Percentiles rank a stretch among this genome's conserved stretches.
Evolutionary conservation across 1,284 basidiomycete species (phyloP).

Genomic region (Ustilago lituana): DNA sequence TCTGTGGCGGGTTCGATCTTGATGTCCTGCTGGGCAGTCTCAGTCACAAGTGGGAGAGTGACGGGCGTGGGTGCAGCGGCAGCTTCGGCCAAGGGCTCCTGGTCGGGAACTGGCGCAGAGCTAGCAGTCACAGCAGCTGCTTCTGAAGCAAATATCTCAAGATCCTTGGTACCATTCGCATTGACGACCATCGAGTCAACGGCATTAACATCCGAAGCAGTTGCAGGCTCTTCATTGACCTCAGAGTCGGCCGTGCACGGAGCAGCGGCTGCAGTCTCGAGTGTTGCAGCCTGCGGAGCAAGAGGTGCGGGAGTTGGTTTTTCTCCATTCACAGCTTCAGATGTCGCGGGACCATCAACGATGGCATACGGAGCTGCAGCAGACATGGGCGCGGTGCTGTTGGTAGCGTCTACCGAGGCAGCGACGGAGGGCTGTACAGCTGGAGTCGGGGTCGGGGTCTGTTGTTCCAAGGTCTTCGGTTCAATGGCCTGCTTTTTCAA

Average conservation of each 20-base stretch:
- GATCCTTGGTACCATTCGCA: no score
- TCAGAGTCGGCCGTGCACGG: neutral
- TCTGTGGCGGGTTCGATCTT: neutral
- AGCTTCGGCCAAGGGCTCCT: constrained; percentile 4
- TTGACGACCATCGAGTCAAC: no score
- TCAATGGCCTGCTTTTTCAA: constrained; percentile 22
- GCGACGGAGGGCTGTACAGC: neutral
- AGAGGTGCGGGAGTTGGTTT: no score
- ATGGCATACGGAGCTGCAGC: constrained; percentile 6
- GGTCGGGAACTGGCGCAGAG: constrained; percentile 6
- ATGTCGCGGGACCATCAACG: neutral
- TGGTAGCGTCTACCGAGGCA: no score
- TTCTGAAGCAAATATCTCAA: constrained; percentile 13
- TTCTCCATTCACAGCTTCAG: no score
- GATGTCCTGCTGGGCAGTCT: neutral
- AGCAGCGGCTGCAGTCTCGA: neutral
- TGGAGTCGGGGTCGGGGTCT: neutral
- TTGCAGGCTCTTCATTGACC: neutral
- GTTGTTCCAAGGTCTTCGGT: neutral
- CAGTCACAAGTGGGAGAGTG: constrained; percentile 6
- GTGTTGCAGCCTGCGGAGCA: neutral
- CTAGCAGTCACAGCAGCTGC: constrained; percentile 12
- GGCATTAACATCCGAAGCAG: no score
- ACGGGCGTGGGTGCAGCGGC: constrained; percentile 13
- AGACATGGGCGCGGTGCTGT: no score